Base-by-base conservation (phyloP, 495 filamentous ascomycete species). In the Apiosordaria backusii region DNA sequence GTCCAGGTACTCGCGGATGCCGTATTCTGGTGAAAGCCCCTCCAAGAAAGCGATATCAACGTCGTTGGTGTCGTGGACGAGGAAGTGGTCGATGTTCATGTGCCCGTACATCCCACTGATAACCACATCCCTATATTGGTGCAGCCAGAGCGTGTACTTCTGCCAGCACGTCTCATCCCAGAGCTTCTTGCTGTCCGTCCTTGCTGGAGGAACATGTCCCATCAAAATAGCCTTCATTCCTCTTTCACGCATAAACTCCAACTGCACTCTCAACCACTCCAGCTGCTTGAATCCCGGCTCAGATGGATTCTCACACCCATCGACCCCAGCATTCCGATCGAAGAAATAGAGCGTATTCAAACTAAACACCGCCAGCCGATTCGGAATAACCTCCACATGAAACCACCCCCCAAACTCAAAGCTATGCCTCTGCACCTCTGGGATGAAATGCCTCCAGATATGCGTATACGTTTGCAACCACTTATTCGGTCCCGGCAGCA, bases 31-130 rank as follows among this genome's bases (percentile, higher is more conserved):
- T 25, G 84, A 80, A 25, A 77, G 68, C 4, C 81, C 85, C 3
- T 75, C 71, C 18, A 85, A 64, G n/a, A 79, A 76, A 21, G 71
- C 76, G 62, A 86, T 79, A 54, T 92, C 80, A 55, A 98, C 82
- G 16, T 96, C 84, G 13, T 90, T 79, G 65, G 85, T 90, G 78
- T 97, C 95, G 71, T 97, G 93, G 9, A 99, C 78, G 71, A 98
- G 85, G 78, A 98, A 99, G 74, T 99, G 95, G 72, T 99, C 95
- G 67, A 97, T 89, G 73, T 99, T 99, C 93, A 99, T 98, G 74
- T 99, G 95, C 1, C 94, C 95, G 69, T 90, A 99, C 18, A 95
- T 64, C 18, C 87, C 86, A 6, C 85, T 85, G 45, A 92, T 84
- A 13, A 99, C 80, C 13, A 99, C 88, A 76, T 99, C 95, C 45